Evolutionary conservation across 2,329 filamentous ascomycete genomes (phyloP).

Genomic region (Cadophora sp.): DNA sequence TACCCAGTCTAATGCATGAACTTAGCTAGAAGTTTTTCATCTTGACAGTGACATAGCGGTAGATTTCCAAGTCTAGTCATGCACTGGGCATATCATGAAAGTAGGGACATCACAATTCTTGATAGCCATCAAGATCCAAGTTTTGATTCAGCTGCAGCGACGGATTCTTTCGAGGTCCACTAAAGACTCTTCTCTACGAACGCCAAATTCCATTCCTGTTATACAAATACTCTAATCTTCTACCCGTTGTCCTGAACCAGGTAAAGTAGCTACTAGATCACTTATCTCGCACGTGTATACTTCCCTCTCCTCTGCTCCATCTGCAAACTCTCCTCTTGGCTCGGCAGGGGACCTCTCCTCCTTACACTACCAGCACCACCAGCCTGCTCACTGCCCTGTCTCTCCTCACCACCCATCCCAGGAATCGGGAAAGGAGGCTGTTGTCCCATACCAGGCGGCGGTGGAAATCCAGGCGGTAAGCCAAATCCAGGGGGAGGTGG

Average conservation of each 20-base stretch:
- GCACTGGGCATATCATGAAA: background rate
- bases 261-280: background rate
- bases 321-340: conserved; percentile 81
- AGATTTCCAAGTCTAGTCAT: too few species aligned
- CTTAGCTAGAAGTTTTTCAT: background rate
- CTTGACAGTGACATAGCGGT: background rate
- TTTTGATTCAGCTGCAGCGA: background rate
- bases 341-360: conserved; percentile 74
- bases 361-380: conserved; percentile 53
- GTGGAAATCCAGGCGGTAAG: conserved; percentile 44
- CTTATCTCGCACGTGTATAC: conserved; percentile 56
- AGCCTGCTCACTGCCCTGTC: conserved; percentile 38
- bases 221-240: conserved; percentile 21
- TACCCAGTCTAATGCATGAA: conserved; percentile 2
- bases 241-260: background rate
- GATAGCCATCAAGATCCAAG: background rate
- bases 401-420: conserved; percentile 42
- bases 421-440: conserved; percentile 45
- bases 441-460: conserved; percentile 47
- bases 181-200: background rate
- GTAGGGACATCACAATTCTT: background rate
- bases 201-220: conserved; percentile 24
- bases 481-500: conserved; percentile 37
- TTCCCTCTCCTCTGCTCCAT: conserved; percentile 75
- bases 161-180: too few species aligned